phyloP scores from a whole-genome alignment of 2,329 filamentous ascomycete genomes.

The Colletotrichum tabaci region DNA sequence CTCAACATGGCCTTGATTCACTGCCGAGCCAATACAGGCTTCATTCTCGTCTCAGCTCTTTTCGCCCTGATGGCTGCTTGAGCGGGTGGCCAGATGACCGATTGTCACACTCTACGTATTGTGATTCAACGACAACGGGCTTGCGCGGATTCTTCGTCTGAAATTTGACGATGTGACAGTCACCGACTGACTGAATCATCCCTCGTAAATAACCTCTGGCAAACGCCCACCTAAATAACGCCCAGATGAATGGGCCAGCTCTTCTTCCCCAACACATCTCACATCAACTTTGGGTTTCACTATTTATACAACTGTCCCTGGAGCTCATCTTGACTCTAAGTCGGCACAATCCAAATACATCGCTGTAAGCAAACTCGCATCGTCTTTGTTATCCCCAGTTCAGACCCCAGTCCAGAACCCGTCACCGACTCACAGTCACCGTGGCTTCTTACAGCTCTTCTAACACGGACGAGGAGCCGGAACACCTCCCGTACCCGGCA shows the following conservation, averaged over 20 bases:
- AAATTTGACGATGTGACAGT: not conserved
- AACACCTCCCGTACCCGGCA: slow-evolving; percentile 60
- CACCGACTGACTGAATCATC: not conserved
- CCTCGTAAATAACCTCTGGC: not conserved
- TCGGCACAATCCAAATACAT: not conserved
- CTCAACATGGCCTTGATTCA: not conserved
- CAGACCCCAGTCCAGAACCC: too few relatives aligned
- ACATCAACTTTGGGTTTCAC: not conserved
- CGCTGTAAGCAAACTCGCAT: too few relatives aligned
- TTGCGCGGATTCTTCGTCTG: not conserved
- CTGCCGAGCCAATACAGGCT: not conserved
- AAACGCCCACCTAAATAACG: not conserved
- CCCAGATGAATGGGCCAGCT: not conserved
- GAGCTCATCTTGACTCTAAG: not conserved
- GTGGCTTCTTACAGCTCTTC: slow-evolving; percentile 28
- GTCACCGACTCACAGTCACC: not conserved
- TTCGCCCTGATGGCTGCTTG: not conserved
- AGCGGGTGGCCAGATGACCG: too few relatives aligned
- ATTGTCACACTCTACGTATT: not conserved
- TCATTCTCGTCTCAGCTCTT: not conserved
- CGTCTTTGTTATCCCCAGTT: not conserved
- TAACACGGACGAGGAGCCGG: slow-evolving; percentile 15
- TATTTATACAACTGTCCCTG: not conserved
- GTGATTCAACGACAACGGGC: not conserved
- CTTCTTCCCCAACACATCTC: not conserved